phyloP scores from a whole-genome alignment of 495 filamentous ascomycete species.

The Friedmanniomyces endolithicus region DNA sequence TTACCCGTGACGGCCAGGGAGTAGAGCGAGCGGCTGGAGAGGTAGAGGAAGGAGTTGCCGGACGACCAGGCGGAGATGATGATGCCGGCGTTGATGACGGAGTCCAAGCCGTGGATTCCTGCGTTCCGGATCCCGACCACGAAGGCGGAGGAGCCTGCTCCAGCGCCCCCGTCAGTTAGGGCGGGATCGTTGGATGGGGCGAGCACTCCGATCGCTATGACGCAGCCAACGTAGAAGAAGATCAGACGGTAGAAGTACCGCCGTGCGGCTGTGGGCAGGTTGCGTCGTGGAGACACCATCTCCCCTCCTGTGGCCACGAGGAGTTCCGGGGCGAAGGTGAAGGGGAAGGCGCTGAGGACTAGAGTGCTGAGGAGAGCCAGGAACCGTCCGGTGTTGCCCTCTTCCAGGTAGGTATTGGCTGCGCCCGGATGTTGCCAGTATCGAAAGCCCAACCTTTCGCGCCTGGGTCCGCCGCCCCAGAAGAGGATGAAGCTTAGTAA shows the following conservation, averaged over 20 bases:
- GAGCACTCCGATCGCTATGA: constrained; percentile 38
- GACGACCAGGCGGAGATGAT: constrained; percentile 60
- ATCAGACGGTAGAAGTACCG: constrained; percentile 41
- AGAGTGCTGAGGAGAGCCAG: constrained; percentile 14
- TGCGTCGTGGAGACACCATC: constrained; percentile 33
- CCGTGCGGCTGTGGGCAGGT: constrained; percentile 41
- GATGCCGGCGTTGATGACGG: constrained; percentile 55
- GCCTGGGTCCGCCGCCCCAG: constrained; percentile 46
- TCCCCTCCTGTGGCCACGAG: constrained; percentile 42
- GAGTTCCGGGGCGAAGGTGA: constrained; percentile 45
- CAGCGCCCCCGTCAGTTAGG: constrained; percentile 38
- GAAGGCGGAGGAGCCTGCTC: constrained; percentile 46
- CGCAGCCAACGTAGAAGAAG: constrained; percentile 49
- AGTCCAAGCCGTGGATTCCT: constrained; percentile 45
- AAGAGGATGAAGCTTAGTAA: constrained; percentile 56
- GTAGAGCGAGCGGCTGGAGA: constrained; percentile 41
- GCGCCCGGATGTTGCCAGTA: constrained; percentile 31
- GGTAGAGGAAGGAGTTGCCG: constrained; percentile 49
- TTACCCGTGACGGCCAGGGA: constrained; percentile 30
- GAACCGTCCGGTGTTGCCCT: constrained; percentile 36
- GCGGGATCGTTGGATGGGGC: constrained; percentile 40
- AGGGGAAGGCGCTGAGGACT: constrained; percentile 42
- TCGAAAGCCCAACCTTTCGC: constrained; percentile 32
- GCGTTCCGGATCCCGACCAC: constrained; percentile 46
- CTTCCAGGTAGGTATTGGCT: constrained; percentile 33